Percentiles rank a stretch among this genome's conserved stretches.
Conservation (phyloP, 495 filamentous ascomycete species). For the Penicillium lagena region DNA sequence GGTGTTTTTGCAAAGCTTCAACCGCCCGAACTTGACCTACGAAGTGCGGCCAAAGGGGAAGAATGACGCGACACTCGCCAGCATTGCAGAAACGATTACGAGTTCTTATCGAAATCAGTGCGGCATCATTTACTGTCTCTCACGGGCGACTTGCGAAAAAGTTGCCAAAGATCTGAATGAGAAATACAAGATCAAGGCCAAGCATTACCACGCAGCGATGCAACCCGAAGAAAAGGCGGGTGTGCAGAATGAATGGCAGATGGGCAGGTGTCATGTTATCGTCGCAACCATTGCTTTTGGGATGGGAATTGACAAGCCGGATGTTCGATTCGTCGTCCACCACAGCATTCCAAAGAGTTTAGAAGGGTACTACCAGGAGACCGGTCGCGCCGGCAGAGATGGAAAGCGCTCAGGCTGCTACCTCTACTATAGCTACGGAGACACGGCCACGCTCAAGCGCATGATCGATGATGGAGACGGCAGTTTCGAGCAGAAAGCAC, state of each 20-base stretch:
- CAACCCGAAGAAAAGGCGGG: conserved; percentile 51
- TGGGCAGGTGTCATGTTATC: conserved; percentile 72
- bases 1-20: conserved; percentile 84
- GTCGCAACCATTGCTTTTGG: conserved; percentile 99
- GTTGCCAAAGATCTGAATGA: conserved; percentile 62
- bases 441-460: conserved; percentile 53
- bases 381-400: conserved; percentile 88
- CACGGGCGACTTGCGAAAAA: conserved; percentile 73
- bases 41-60: conserved; percentile 61
- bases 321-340: conserved; percentile 94
- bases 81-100: conserved; percentile 68
- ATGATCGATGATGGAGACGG: conserved; percentile 81
- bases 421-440: conserved; percentile 76
- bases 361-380: conserved; percentile 99
- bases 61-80: conserved; percentile 49
- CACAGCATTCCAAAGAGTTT: conserved; percentile 86
- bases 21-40: conserved; percentile 85
- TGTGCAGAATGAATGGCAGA: conserved; percentile 78
- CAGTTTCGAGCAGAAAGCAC: conserved; percentile 66
- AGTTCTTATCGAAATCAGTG: conserved; percentile 57
- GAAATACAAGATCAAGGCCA: conserved; percentile 60
- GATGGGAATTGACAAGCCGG: conserved; percentile 97
- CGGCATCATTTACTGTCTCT: conserved; percentile 93
- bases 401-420: conserved; percentile 83
- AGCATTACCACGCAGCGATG: conserved; percentile 84